Evolutionary conservation across 2,329 filamentous ascomycete species (phyloP).

Genomic region (Canariomyces notabilis): DNA sequence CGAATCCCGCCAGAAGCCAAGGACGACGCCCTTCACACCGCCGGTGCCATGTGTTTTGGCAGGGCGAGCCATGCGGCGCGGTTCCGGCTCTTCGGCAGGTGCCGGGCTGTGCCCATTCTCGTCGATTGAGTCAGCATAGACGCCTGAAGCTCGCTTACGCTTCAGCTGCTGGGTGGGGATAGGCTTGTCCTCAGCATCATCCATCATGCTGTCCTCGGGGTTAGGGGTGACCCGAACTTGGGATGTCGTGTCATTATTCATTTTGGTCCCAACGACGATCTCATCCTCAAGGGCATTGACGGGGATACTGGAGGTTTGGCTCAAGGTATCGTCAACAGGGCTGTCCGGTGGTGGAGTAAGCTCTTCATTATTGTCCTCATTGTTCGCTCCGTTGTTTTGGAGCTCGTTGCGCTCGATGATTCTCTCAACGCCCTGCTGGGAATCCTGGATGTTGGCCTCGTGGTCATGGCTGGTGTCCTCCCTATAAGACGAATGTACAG

Average conservation of each 20-base stretch:
- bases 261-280: conserved; percentile 46
- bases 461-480: background rate
- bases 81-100: conserved; percentile 30
- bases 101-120: conserved; percentile 39
- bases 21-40: conserved; percentile 42
- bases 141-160: conserved; percentile 46
- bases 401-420: background rate
- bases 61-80: conserved; percentile 22
- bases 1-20: conserved; percentile 60
- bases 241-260: conserved; percentile 37
- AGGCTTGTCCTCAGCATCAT: conserved; percentile 34
- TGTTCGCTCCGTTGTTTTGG: conserved; percentile 1
- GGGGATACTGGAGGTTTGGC: conserved; percentile 36
- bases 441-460: background rate
- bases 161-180: conserved; percentile 43
- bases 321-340: conserved; percentile 28
- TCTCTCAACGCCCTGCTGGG: background rate
- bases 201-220: conserved; percentile 42
- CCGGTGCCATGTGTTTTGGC: conserved; percentile 27
- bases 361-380: conserved; percentile 35
- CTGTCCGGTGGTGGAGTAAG: conserved; percentile 42
- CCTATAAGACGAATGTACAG: background rate
- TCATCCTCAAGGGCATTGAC: conserved; percentile 44
- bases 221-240: conserved; percentile 33
- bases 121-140: conserved; percentile 46